A percentile compares a stretch with the other conserved stretches of the same genome.
phyloP scores from a whole-genome alignment of 345 rosid genomes.

The Ricinus communis region DNA sequence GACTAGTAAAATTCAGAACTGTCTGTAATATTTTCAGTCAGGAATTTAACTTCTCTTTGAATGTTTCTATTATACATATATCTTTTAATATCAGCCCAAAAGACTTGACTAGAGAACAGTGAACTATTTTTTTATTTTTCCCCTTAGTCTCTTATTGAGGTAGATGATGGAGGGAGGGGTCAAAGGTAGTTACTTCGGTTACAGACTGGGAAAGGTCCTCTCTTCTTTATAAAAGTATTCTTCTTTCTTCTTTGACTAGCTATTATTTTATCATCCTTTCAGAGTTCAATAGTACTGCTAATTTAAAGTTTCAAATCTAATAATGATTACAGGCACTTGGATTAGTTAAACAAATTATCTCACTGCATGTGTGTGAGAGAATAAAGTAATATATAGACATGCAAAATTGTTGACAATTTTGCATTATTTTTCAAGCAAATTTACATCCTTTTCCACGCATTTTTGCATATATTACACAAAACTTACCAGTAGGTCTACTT shows the following conservation, averaged over 20 bases:
- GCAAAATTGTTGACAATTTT: not conserved
- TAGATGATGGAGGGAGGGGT: not conserved
- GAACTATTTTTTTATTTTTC: no score
- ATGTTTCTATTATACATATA: no score
- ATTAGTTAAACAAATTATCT: not conserved
- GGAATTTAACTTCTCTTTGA: no score
- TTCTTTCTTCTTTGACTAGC: not conserved
- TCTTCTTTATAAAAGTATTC: not conserved
- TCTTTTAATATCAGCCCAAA: no score
- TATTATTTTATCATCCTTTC: not conserved
- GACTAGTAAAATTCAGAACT: no score
- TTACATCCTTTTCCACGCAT: not conserved
- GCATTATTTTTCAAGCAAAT: not conserved
- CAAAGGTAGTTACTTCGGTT: slow-evolving; percentile 28
- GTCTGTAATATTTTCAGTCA: no score
- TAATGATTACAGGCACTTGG: not conserved
- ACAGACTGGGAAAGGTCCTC: not conserved
- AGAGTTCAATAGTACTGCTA: not conserved
- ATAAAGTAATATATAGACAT: no score
- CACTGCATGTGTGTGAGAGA: no score
- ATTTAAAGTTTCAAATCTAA: not conserved
- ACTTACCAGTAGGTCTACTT: not conserved
- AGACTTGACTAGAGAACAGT: no score
- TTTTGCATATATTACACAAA: not conserved
- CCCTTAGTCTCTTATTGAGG: not conserved